These are phyloP conservation scores for Scheffersomyces ergatensis DNA, from an alignment of 805 yeast species.

Conservation along the genomic window DNA sequence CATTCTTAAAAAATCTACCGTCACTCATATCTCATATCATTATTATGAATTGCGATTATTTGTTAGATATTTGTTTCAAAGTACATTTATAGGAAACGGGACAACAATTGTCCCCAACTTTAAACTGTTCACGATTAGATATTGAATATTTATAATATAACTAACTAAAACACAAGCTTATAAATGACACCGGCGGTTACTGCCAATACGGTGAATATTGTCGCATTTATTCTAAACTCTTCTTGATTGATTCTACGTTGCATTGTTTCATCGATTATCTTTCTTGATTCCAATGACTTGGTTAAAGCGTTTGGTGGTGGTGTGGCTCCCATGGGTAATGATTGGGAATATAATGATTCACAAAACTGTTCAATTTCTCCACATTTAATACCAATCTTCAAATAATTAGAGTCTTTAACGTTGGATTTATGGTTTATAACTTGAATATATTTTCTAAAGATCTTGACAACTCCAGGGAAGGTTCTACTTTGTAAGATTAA, in stretches of 20 bases:
- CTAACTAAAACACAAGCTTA: background rate
- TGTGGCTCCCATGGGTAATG: conserved; percentile 55
- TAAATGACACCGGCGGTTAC: background rate
- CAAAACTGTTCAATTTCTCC: conserved; percentile 88
- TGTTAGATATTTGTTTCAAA: too few species aligned
- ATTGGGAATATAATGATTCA: conserved; percentile 68
- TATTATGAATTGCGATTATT: too few species aligned
- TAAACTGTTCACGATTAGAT: too few species aligned
- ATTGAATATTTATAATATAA: too few species aligned
- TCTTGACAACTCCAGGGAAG: conserved; percentile 68
- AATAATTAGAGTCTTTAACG: conserved; percentile 82
- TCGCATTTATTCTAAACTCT: conserved; percentile 4
- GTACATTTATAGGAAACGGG: too few species aligned
- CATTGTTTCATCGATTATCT: conserved; percentile 31
- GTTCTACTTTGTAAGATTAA: conserved; percentile 74
- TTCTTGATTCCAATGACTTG: conserved; percentile 33
- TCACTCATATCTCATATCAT: background rate
- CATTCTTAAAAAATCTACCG: too few species aligned
- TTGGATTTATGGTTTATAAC: conserved; percentile 75
- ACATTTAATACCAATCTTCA: conserved; percentile 78
- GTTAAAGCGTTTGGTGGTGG: conserved; percentile 35
- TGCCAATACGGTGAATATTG: background rate
- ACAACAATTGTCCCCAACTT: too few species aligned
- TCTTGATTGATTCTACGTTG: conserved; percentile 7
- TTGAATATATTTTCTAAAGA: conserved; percentile 73